Evolutionary conservation across 2,329 filamentous ascomycete species (phyloP), one percentile per base, ranked within the genome.

Genomic region (Botryosphaeria dothidea): DNA sequence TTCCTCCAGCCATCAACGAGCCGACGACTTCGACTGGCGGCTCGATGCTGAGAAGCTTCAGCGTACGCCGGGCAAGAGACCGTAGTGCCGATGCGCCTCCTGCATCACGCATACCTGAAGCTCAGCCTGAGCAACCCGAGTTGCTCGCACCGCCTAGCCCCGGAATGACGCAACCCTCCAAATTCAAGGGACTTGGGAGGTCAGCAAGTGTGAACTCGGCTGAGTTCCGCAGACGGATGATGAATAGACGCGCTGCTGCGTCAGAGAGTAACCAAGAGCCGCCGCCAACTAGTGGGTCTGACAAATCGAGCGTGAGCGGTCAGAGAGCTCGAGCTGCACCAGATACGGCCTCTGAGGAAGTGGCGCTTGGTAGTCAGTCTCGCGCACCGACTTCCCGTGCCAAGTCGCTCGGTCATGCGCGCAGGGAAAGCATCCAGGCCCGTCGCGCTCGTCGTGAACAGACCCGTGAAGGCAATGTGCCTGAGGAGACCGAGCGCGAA

Each of bases 131-230:
- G 66, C 90, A 93, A 69, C 87, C 89, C 66, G 92, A 94, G 15
- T 84, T 96, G 13, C 90, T 60, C 15, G 45, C 90, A 66, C 91
- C 92, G 0, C 91, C 91, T 1, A 86, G 88, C 6, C 84, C 85
- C 21, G 88, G 88, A 43, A 86, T 76, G 62, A 80, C 80, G 56
- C 82, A 87, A 21, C 85, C 86, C 49, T 85, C 85, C 62, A 88
- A 86, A 62, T 69, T 80, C 54, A 90, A 90, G 69, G 89, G 88
- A 9, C 82, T 97, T 19, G 92, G 92, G 38, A 87, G 94, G 67
- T 97, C 93, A 6, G 93, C 94, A 8, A 97, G 93, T 73, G 93
- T 97, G 63, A 96, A 93, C 72, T 95, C 92, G 1, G 92, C 90
- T 29, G 93, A 96, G 68, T 88, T 92, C 67, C 86, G 92, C 67